Base-by-base conservation (phyloP, 2,329 filamentous ascomycete genomes). In the Podosphaera aphanis region DNA sequence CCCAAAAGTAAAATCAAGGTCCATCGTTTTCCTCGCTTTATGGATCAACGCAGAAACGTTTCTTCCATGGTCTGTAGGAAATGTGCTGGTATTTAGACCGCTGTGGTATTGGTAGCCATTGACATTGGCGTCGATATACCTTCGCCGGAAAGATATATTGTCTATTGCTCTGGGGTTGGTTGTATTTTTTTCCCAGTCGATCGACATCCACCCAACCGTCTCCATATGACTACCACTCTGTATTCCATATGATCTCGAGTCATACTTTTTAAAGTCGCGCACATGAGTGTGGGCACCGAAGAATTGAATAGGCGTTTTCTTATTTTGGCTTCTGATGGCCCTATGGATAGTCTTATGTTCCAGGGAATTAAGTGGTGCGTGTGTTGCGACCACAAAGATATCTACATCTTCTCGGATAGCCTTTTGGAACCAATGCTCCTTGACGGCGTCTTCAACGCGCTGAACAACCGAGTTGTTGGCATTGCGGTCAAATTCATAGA, bases 121-220 rank as follows among this genome's bases (percentile, higher is more conserved):
- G 0, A 94, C 67, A 54, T 95, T 95, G 63, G 86, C 94, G 63
- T 95, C 88, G 49, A 95, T 88, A 61, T 94, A 95, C 48, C 79
- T 73, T 41, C 88, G 73, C 45, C 71, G 69, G 58, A 93, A 94
- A 1, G 66, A 70, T 39, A 75, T 63, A 3, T 57, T 21, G 15
- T 19, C 10, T 13, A 16, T 16, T 7, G 29, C 29, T 33, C 29
- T 33, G 29, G 29, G 11, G 29, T 33, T 33, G 7, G 49, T 50
- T 25, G 51, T 53, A 15, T 47, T 49, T 18, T 51, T 51, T 4
- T 60, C 54, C 8, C 83, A 83, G 47, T 79, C 70, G 40, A 94
- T 75, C 0, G 85, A 93, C 72, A 90, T 76, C 71, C 90, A 95
- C 1, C 88, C 88, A 43, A 95, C 78, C 0, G 88, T 94, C 64